Conservation (phyloP, 176 grass and related monocot genomes). For the Puya raimondii region DNA sequence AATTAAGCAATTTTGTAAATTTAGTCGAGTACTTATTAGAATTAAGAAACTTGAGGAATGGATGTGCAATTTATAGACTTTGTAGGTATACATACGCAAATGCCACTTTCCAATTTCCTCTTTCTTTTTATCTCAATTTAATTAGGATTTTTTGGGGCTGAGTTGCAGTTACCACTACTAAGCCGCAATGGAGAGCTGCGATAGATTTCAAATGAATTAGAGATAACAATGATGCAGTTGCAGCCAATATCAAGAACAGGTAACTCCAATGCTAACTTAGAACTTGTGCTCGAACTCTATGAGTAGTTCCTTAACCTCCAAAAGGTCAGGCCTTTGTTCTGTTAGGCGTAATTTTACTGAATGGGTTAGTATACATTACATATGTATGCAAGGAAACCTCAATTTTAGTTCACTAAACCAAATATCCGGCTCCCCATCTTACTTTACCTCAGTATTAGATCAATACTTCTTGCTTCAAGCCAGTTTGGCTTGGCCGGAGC, state of each 20-base stretch:
- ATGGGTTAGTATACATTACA: not conserved
- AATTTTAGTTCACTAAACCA: not conserved
- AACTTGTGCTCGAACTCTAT: constrained; percentile 71
- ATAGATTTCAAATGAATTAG: constrained; percentile 99
- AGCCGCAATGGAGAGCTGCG: constrained; percentile 76
- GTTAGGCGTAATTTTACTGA: constrained; percentile 7
- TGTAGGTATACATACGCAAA: too few relatives aligned
- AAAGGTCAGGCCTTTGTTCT: constrained; percentile 48
- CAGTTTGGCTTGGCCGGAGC: too few relatives aligned
- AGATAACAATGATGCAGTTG: constrained; percentile 63
- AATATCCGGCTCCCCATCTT: not conserved
- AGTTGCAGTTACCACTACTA: constrained; percentile 21
- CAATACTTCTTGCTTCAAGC: too few relatives aligned
- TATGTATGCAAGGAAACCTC: not conserved
- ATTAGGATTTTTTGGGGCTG: not conserved
- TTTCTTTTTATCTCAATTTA: not conserved
- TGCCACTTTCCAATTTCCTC: too few relatives aligned
- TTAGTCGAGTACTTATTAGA: not conserved
- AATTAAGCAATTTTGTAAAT: not conserved
- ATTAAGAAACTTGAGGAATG: not conserved
- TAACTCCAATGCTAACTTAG: constrained; percentile 63
- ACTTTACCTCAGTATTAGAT: too few relatives aligned
- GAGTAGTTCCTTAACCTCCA: constrained; percentile 63
- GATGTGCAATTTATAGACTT: too few relatives aligned
- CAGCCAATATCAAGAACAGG: constrained; percentile 48